phyloP scores from a whole-genome alignment of 371 early-diverging fungal species.

The Chytridiales sp. region DNA sequence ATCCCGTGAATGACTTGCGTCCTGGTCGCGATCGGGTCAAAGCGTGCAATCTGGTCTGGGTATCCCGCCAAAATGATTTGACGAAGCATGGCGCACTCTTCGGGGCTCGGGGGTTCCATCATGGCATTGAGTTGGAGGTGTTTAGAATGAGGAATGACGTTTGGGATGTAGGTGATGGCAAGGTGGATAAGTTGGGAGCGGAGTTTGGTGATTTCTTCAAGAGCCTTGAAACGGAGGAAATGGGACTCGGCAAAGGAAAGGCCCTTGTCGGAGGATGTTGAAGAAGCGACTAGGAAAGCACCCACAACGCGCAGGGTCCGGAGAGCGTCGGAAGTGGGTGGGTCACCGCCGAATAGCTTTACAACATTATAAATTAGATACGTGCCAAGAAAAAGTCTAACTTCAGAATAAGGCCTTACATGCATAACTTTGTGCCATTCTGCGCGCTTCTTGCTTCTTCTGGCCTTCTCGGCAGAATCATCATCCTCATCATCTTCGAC shows the following conservation, averaged over 20 bases:
- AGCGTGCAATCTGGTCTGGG: conserved; percentile 86
- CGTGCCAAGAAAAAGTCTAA: neutral
- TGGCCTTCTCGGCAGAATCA: conserved; percentile 26
- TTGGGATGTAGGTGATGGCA: conserved; percentile 17
- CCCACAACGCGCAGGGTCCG: conserved; percentile 82
- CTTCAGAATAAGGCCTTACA: conserved; percentile 4
- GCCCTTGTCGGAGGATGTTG: conserved; percentile 9
- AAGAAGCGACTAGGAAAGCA: conserved; percentile 75
- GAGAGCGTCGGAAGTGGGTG: conserved; percentile 80
- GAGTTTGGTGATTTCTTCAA: conserved; percentile 89
- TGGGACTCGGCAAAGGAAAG: conserved; percentile 68
- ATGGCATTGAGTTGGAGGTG: neutral
- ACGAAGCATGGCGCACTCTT: conserved; percentile 70
- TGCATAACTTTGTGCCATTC: conserved; percentile 45
- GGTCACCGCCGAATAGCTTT: conserved; percentile 58
- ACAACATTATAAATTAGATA: neutral
- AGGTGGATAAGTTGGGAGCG: conserved; percentile 81
- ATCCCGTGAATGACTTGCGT: conserved; percentile 48
- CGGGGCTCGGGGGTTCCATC: conserved; percentile 70
- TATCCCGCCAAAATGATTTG: conserved; percentile 88
- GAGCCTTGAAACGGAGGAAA: conserved; percentile 86
- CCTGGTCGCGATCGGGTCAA: conserved; percentile 32
- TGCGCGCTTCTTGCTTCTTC: conserved; percentile 32
- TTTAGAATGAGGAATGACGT: neutral
- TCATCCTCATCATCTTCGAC: conserved; percentile 28